These are phyloP conservation scores for Xylaria palmicola DNA, from an alignment of 495 filamentous ascomycete species.

Conservation along the genomic window DNA sequence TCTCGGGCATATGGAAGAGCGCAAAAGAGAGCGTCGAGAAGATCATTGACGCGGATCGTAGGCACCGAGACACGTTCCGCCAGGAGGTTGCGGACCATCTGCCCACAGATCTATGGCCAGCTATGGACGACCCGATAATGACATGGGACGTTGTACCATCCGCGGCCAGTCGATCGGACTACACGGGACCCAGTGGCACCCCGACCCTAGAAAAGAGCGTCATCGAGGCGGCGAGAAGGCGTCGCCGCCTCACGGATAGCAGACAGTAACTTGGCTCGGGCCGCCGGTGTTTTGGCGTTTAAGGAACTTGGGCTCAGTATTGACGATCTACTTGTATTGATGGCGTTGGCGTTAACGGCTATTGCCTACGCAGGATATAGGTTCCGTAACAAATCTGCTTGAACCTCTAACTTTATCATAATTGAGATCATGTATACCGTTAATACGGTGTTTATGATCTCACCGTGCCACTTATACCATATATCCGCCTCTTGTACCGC, in stretches of 20 bases:
- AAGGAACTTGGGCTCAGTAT: neutral
- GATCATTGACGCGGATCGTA: slow-evolving; percentile 70
- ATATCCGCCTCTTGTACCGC: no score
- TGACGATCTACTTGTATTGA: neutral
- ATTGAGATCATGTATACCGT: no score
- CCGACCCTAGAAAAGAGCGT: slow-evolving; percentile 27
- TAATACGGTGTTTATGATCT: no score
- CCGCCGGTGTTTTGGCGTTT: neutral
- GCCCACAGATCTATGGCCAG: slow-evolving; percentile 88
- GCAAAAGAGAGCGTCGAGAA: slow-evolving; percentile 72
- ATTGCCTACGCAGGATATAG: neutral
- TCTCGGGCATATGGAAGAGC: slow-evolving; percentile 70
- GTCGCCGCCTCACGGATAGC: slow-evolving; percentile 2
- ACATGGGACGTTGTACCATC: slow-evolving; percentile 46
- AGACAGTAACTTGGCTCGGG: neutral
- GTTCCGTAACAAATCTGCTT: slow-evolving; percentile 46
- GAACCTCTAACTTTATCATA: no score
- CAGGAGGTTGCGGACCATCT: slow-evolving; percentile 81
- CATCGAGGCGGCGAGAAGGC: slow-evolving; percentile 21
- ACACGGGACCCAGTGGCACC: slow-evolving; percentile 9
- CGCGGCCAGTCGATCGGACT: slow-evolving; percentile 19
- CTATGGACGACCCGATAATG: slow-evolving; percentile 44
- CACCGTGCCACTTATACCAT: no score
- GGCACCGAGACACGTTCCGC: slow-evolving; percentile 74
- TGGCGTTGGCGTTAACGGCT: slow-evolving; percentile 1